Evolutionary conservation across 106 monocot genomes (phyloP), one percentile per base, ranked within the genome.

Genomic region (Vanilla planifolia): DNA sequence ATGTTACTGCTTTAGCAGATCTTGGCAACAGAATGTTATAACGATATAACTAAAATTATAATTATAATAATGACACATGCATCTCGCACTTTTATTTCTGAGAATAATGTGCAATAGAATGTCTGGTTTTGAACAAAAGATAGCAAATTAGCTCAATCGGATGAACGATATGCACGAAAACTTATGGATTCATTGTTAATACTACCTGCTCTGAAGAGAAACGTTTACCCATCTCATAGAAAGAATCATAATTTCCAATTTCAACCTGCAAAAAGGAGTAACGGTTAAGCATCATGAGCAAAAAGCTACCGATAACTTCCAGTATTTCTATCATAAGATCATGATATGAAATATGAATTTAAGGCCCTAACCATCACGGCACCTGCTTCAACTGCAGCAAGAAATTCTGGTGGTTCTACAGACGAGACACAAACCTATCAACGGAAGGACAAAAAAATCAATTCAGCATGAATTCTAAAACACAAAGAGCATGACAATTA

Each of bases 241-340:
- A 94, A 28, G 94, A 94, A 73, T 94, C 94, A 59, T 95, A 95
- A 42, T 95, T 95, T 67, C 94, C 94, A 45, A 95, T 89, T 78
- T 95, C 89, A 46, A 95, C 63, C 93, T 93, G 85, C 67, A 72
- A 59, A 10, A 4, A 46, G 2, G 50, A 59, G n/a, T n/a, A n/a
- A n/a, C n/a, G n/a, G n/a, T n/a, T n/a, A n/a, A n/a, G n/a, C n/a
- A n/a, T n/a, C n/a, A n/a, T n/a, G 55, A 19, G 28, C 83, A 61
- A 84, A 75, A 44, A 87, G 88, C 28, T 79, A 82, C 62, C 85
- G 83, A 58, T 88, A 84, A 30, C 88, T 84, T 62, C 89, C 89
- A 40, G 85, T 85, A 70, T 88, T 26, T 1, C n/a, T n/a, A n/a
- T n/a, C n/a, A n/a, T n/a, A n/a, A n/a, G n/a, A n/a, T n/a, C n/a